Evolutionary conservation across 2,329 filamentous ascomycete species (phyloP).

Genomic region (Pyrenophora tritici-repentis): DNA sequence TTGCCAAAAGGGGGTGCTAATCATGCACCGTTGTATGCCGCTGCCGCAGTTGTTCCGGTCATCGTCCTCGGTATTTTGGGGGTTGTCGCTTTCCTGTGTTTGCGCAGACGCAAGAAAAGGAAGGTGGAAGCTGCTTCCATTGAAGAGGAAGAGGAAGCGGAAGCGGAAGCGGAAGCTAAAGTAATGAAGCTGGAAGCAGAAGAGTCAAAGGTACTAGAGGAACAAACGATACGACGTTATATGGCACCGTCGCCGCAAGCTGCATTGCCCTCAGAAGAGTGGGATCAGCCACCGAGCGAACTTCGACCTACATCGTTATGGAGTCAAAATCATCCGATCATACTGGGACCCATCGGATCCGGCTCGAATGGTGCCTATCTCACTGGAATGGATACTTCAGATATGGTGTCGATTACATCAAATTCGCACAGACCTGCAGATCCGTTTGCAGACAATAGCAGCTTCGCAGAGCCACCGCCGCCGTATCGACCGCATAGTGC

Average conservation of each 20-base stretch:
- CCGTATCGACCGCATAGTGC: slow-evolving; percentile 45
- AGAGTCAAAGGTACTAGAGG: slow-evolving; percentile 19
- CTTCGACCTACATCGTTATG: slow-evolving; percentile 24
- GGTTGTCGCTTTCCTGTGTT: slow-evolving; percentile 28
- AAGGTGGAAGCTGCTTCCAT: slow-evolving; percentile 11
- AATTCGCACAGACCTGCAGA: slow-evolving; percentile 31
- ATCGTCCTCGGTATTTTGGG: slow-evolving; percentile 34
- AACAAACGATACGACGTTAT: slow-evolving; percentile 18
- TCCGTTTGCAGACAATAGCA: slow-evolving; percentile 39
- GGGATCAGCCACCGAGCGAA: slow-evolving; percentile 19
- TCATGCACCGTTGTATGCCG: slow-evolving; percentile 26
- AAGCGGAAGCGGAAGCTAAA: slow-evolving; percentile 11
- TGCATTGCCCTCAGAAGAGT: slow-evolving; percentile 17
- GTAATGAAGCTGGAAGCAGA: slow-evolving; percentile 37
- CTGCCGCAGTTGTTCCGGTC: slow-evolving; percentile 31
- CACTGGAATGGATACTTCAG: slow-evolving; percentile 48
- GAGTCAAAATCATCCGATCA: slow-evolving; percentile 34
- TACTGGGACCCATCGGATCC: slow-evolving; percentile 41
- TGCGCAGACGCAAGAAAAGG: slow-evolving; percentile 40
- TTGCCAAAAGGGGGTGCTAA: slow-evolving; percentile 11
- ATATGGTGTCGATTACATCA: slow-evolving; percentile 39
- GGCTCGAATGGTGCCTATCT: slow-evolving; percentile 42
- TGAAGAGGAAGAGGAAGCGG: slow-evolving; percentile 10
- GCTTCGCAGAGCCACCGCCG: slow-evolving; percentile 41
- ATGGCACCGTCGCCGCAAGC: slow-evolving; percentile 14